Base-by-base conservation (phyloP, 164 flowering plant species). In the Vitis riparia region DNA sequence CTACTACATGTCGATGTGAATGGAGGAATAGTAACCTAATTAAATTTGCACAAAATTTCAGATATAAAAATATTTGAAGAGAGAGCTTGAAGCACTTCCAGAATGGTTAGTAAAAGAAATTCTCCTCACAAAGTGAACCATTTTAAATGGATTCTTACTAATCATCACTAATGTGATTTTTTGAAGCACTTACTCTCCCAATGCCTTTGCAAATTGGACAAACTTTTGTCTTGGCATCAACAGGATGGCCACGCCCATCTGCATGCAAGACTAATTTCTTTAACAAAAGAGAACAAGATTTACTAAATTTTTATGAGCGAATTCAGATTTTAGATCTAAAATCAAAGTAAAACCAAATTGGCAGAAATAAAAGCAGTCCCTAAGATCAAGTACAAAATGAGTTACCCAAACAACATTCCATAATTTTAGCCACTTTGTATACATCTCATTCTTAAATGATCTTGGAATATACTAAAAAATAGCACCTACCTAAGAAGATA, bases 21-120 rank as follows among this genome's bases (percentile, higher is more conserved):
- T 57, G 99, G 99, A 63, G 97, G 95, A 75, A 92, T 59, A 19
- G 97, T 89, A 57, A 92, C 92, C 98, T 93, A 79, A 53, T 71
- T 15, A 51, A 72, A 32, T 32, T 76, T n/a, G 53, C 48, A 19
- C 4, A 75, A 11, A 5, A 27, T 13, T 65, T 55, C 49, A 49
- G 47, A 62, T 29, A 8, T 9, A 9, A 70, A 65, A 37, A 59
- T 58, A 68, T 2, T 53, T 2, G 55, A 66, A 44, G 17, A 23
- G 63, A 59, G 47, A 52, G 6, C 58, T 16, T 52, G 30, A 27
- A 53, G 12, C n/a, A 17, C 55, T 29, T 17, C 63, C 12, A 11
- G 55, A 56, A 63, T 11, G 53, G 48, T 8, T 16, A 3, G 5
- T 11, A 30, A 58, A 55, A 27, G 16, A 15, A 51, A 48, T 52